Base-by-base conservation (phyloP, 2,329 filamentous ascomycete species). In the Fusarium succisae region DNA sequence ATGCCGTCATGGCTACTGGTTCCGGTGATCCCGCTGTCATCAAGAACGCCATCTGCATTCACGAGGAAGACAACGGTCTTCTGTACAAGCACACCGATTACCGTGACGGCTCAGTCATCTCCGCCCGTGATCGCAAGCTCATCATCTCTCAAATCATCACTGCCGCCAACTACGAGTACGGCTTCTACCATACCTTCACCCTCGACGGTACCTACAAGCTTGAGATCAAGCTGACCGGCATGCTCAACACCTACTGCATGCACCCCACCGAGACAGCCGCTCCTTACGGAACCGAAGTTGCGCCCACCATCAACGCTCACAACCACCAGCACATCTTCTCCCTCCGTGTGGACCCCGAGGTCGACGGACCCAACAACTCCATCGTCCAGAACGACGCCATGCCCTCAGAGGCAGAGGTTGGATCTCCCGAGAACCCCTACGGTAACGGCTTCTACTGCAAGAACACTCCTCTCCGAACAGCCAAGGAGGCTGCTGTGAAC, bases 21-120 rank as follows among this genome's bases (percentile, higher is more conserved):
- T 89, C 90, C 9, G 95, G 95, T 51, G 88, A 89, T n/a, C 87
- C 93, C 26, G 91, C 91, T 20, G 92, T 91, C 5, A 94, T 98
- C 84, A 96, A 97, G 86, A 98, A 98, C 79, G 95, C 95, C 48
- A 94, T 98, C 78, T 98, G 95, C 82, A 95, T 98, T 75, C 95
- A 98, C 84, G 80, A 84, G 71, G 81, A 83, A 66, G 83, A 84
- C 66, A 83, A 84, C 43, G 91, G 91, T 8, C 90, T 92, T 30
- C 83, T 88, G 18, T 92, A 89, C 87, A 92, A 92, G 80, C 90
- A 92, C 78, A 84, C 89, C 11, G 91, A 91, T 79, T 91, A 87
- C 82, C 86, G 90, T 5, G 91, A 89, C 1, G 86, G 86, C 26
- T 85, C 86, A 30, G 89, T 89, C 17, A 86, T 90, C 8, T 88